Evolutionary conservation across 148 eudicot species (phyloP), one percentile per base, ranked within the genome.

Genomic region (Fagopyrum esculentum): DNA sequence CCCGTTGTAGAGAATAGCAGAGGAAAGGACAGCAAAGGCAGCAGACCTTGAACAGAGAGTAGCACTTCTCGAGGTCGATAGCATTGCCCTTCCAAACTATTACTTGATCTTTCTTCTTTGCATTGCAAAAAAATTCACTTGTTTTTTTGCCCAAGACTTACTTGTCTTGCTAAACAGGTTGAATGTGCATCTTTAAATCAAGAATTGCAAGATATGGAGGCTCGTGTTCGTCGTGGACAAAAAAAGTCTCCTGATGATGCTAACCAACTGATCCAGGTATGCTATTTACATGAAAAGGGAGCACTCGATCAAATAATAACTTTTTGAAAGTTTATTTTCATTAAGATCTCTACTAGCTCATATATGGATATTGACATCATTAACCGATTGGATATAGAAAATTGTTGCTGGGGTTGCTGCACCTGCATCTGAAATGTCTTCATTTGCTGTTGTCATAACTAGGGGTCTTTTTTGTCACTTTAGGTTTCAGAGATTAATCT

Each of bases 151-250:
- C 69, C 72, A 73, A 56, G 22, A 30, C n/a, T 75, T 66, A 59
- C 17, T 40, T 66, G 29, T 26, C 49, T 73, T 76, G 26, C 61
- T 74, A 64, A 71, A 76, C 81, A 96, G 99, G 97, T 84, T 81
- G 99, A 96, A 84, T 92, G 99, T 79, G 81, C 97, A 76, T 85
- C 94, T 57, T 76, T 92, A 55, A 96, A 87, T 85, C 99, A 96
- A 96, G 99, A 96, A 84, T 84, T 96, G 77, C 99, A 96, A 76
- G 99, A 96, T 79, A 87, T 88, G 96, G 99, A 96, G 82, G 90
- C 85, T 76, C 96, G 94, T 80, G 75, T 86, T 81, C 98, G 98
- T 50, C 94, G 98, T 74, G 98, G 83, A 69, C 97, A 89, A 79
- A 96, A 96, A 86, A 96, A 92, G 84, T 83, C 94, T 77, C 93